Percentiles rank a stretch among this genome's conserved stretches.
Evolutionary conservation across 2,329 filamentous ascomycete species (phyloP).

Genomic region (Aspergillus tanneri): DNA sequence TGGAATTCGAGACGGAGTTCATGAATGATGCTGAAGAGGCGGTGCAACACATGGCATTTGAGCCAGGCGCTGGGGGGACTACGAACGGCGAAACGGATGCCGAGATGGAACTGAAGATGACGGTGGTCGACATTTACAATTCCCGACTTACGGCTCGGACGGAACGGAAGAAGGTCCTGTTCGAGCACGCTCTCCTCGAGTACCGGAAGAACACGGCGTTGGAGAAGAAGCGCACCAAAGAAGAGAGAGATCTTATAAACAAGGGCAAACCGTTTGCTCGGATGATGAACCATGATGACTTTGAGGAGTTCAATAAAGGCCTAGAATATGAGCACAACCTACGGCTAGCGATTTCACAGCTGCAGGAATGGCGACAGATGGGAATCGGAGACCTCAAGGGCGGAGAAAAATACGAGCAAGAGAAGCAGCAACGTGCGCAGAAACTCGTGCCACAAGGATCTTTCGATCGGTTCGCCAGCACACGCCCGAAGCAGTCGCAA

Average conservation of each 20-base stretch:
- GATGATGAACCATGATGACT: constrained; percentile 94
- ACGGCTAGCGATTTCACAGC: constrained; percentile 80
- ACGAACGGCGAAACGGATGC: constrained; percentile 86
- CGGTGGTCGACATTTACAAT: constrained; percentile 98
- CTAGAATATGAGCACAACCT: constrained; percentile 89
- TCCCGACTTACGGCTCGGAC: constrained; percentile 83
- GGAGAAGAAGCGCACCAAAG: constrained; percentile 95
- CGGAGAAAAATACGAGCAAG: constrained; percentile 88
- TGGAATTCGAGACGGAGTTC: constrained; percentile 97
- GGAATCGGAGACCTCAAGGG: constrained; percentile 80
- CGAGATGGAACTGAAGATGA: constrained; percentile 96
- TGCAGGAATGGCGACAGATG: constrained; percentile 90
- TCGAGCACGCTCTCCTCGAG: constrained; percentile 89
- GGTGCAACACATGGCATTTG: constrained; percentile 97
- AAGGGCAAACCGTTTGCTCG: constrained; percentile 94
- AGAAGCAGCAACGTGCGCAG: constrained; percentile 75
- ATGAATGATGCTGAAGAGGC: constrained; percentile 98
- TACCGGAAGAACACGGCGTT: constrained; percentile 86
- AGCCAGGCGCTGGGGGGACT: constrained; percentile 90
- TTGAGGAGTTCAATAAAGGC: constrained; percentile 79
- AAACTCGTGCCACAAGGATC: constrained; percentile 67
- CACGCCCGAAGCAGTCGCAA: constrained; percentile 68
- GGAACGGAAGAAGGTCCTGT: constrained; percentile 93
- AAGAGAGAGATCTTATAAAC: constrained; percentile 85
- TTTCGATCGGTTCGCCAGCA: constrained; percentile 78